These are phyloP conservation scores for Exophiala xenobiotica DNA, from an alignment of 2,329 filamentous ascomycete species.

Conservation along the genomic window DNA sequence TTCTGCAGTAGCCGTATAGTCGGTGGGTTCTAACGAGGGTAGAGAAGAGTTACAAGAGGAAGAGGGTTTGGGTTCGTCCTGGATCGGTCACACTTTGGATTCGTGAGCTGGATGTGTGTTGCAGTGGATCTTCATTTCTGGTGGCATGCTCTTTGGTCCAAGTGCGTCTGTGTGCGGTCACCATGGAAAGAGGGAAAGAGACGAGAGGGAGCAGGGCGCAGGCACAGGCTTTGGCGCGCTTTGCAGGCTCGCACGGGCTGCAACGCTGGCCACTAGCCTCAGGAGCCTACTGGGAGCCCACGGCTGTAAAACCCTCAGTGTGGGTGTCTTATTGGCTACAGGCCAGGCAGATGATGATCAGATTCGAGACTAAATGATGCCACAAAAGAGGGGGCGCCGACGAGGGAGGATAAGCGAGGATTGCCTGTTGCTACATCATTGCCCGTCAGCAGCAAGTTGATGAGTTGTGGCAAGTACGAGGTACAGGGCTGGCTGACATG, in stretches of 20 bases:
- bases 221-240: constrained; percentile 8
- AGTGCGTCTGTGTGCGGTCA: background rate
- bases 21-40: background rate
- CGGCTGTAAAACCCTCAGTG: no score
- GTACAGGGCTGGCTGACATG: no score
- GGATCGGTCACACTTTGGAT: background rate
- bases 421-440: background rate
- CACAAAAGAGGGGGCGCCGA: constrained; percentile 14
- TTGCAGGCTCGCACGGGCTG: constrained; percentile 4
- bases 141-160: no score
- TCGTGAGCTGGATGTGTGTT: no score
- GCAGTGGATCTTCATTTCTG: no score
- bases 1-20: background rate
- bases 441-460: constrained; percentile 70
- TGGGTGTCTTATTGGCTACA: constrained; percentile 9
- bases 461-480: no score
- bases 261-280: constrained; percentile 3
- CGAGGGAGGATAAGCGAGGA: background rate
- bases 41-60: background rate
- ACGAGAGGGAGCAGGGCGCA: constrained; percentile 12
- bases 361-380: constrained; percentile 11
- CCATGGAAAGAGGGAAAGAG: background rate
- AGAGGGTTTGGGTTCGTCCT: background rate
- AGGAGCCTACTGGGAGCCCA: constrained; percentile 9
- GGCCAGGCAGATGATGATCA: constrained; percentile 15